phyloP scores from a whole-genome alignment of 2,329 filamentous ascomycete genomes.

The Torrubiellomyces zombiae region DNA sequence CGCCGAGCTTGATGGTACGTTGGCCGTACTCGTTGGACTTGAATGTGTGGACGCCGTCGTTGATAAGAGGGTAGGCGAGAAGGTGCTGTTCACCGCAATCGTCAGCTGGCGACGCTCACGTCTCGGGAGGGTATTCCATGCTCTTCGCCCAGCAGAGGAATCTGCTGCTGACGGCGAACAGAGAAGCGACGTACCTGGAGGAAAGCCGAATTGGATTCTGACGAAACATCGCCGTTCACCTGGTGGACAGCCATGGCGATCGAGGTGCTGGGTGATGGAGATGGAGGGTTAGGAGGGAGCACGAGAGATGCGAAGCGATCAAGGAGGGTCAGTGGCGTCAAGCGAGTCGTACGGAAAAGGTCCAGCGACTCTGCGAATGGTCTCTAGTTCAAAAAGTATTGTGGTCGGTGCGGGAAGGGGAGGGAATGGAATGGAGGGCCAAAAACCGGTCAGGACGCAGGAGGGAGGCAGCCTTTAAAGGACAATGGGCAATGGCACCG shows the following conservation, averaged over 20 bases:
- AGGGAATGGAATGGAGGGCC: too few relatives aligned
- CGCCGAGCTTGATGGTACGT: slow-evolving; percentile 61
- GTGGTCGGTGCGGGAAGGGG: too few relatives aligned
- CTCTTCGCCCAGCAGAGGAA: too few relatives aligned
- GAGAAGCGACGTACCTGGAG: slow-evolving; percentile 24
- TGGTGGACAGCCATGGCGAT: slow-evolving; percentile 23
- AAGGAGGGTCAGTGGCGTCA: too few relatives aligned
- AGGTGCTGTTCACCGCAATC: slow-evolving; percentile 75
- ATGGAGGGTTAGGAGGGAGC: neutral
- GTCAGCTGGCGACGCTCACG: too few relatives aligned
- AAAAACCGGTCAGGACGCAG: too few relatives aligned
- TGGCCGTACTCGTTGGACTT: slow-evolving; percentile 70
- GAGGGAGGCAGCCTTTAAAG: too few relatives aligned
- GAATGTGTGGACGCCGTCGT: slow-evolving; percentile 61
- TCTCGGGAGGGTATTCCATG: too few relatives aligned
- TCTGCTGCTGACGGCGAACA: neutral
- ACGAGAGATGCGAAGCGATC: neutral
- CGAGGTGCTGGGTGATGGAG: slow-evolving; percentile 1
- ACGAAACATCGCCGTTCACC: slow-evolving; percentile 33
- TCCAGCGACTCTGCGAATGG: too few relatives aligned
- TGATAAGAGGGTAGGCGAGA: slow-evolving; percentile 66
- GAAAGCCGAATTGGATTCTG: slow-evolving; percentile 29
- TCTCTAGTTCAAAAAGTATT: too few relatives aligned
- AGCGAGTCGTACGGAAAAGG: too few relatives aligned
- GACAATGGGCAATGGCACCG: too few relatives aligned